These are phyloP conservation scores for Botrytis paeoniae DNA, from an alignment of 2,329 filamentous ascomycete species.

Conservation along the genomic window DNA sequence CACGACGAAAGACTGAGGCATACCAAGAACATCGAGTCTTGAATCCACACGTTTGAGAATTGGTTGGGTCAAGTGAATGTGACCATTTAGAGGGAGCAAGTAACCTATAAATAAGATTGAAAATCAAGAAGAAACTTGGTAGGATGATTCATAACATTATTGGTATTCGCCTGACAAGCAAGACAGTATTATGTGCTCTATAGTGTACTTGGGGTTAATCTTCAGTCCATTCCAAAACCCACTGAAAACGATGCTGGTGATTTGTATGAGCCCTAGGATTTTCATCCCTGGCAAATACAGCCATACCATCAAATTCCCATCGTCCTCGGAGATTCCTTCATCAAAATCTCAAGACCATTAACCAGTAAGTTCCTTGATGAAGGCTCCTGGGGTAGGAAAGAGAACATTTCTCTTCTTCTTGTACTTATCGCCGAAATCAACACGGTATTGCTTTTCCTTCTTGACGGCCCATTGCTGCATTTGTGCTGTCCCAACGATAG, in stretches of 20 bases:
- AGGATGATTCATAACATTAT: background rate
- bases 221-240: background rate
- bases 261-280: too few species aligned
- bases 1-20: background rate
- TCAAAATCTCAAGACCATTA: background rate
- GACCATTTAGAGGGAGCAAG: background rate
- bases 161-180: background rate
- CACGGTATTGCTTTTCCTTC: constrained; percentile 87
- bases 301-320: background rate
- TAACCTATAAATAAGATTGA: background rate
- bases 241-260: background rate
- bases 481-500: constrained; percentile 66
- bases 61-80: background rate
- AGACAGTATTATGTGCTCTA: background rate
- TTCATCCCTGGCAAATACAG: background rate
- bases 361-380: constrained; percentile 23
- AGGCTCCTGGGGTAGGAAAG: constrained; percentile 50
- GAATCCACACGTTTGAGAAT: background rate
- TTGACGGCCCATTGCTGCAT: constrained; percentile 88
- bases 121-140: background rate
- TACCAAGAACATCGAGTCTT: background rate
- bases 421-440: constrained; percentile 89
- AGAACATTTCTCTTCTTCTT: constrained; percentile 88
- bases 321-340: background rate
- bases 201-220: background rate